Percentiles rank a stretch among this genome's conserved stretches.
Evolutionary conservation across 2,329 filamentous ascomycete genomes (phyloP).

Genomic region (Hysterium pulicare): DNA sequence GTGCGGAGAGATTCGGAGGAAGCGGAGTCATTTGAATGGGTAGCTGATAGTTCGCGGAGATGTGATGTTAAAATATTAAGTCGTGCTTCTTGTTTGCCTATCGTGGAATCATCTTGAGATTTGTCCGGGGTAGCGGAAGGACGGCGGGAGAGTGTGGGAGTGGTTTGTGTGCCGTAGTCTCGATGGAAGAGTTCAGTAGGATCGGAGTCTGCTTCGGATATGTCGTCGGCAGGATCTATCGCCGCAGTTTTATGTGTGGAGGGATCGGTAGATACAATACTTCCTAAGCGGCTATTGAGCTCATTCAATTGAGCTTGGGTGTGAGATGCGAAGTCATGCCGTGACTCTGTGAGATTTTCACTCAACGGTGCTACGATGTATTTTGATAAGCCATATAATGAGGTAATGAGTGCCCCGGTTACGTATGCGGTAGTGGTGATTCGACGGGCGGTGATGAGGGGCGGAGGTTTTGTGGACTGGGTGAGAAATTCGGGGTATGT

Average conservation of each 20-base stretch:
- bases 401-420: conserved; percentile 53
- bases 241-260: conserved; percentile 22
- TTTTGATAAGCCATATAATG: conserved; percentile 67
- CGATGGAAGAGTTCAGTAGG: conserved; percentile 79
- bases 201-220: conserved; percentile 54
- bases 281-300: conserved; percentile 57
- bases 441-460: conserved; percentile 55
- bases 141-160: conserved; percentile 47
- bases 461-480: conserved; percentile 56
- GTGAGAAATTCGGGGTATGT: conserved; percentile 65
- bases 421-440: conserved; percentile 57
- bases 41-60: conserved; percentile 50
- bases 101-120: conserved; percentile 21
- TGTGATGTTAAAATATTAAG: conserved; percentile 52
- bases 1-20: conserved; percentile 49
- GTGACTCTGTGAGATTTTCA: conserved; percentile 50
- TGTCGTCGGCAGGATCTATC: conserved; percentile 32
- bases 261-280: conserved; percentile 62
- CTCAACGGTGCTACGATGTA: conserved; percentile 65
- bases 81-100: conserved; percentile 42
- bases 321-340: conserved; percentile 56
- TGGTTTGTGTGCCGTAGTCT: conserved; percentile 77
- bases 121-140: conserved; percentile 23
- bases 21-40: conserved; percentile 48
- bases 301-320: conserved; percentile 50